phyloP scores from a whole-genome alignment of 495 filamentous ascomycete species.

The Oleoguttula mirabilis region DNA sequence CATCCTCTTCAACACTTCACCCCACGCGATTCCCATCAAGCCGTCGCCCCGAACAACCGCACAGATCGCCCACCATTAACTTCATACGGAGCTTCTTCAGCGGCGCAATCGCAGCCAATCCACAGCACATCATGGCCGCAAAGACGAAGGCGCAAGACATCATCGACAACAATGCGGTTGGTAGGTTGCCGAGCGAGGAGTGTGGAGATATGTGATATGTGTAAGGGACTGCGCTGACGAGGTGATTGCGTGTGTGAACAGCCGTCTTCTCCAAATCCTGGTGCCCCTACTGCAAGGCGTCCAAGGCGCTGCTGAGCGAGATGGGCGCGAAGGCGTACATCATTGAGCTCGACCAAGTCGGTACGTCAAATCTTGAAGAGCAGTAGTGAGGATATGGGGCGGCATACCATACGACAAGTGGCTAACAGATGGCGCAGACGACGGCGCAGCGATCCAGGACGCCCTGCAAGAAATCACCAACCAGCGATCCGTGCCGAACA shows the following conservation, averaged over 20 bases:
- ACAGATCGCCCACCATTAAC: slow-evolving; percentile 18
- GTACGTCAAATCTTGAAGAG: slow-evolving; percentile 42
- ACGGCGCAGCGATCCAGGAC: slow-evolving; percentile 70
- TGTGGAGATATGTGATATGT: too few species aligned
- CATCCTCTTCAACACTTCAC: too few species aligned
- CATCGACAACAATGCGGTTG: slow-evolving; percentile 86
- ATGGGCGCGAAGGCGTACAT: slow-evolving; percentile 58
- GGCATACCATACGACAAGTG: too few species aligned
- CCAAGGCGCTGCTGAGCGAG: slow-evolving; percentile 59
- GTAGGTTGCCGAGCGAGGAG: slow-evolving; percentile 39
- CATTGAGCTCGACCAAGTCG: slow-evolving; percentile 75
- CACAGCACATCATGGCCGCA: slow-evolving; percentile 68
- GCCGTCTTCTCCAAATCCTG: slow-evolving; percentile 94
- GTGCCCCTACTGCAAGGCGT: slow-evolving; percentile 85
- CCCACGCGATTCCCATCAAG: too few species aligned
- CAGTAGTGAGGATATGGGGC: too few species aligned
- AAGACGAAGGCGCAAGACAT: slow-evolving; percentile 74
- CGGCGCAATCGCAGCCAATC: slow-evolving; percentile 36
- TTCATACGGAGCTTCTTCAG: slow-evolving; percentile 52
- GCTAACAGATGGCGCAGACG: slow-evolving; percentile 39
- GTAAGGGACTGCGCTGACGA: too few species aligned
- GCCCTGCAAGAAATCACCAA: slow-evolving; percentile 67
- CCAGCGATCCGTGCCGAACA: slow-evolving; percentile 86
- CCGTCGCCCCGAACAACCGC: too few species aligned
- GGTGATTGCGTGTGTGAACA: slow-evolving; percentile 24